Evolutionary conservation across 106 monocot species (phyloP).

Genomic region (Dactylorhiza incarnata): DNA sequence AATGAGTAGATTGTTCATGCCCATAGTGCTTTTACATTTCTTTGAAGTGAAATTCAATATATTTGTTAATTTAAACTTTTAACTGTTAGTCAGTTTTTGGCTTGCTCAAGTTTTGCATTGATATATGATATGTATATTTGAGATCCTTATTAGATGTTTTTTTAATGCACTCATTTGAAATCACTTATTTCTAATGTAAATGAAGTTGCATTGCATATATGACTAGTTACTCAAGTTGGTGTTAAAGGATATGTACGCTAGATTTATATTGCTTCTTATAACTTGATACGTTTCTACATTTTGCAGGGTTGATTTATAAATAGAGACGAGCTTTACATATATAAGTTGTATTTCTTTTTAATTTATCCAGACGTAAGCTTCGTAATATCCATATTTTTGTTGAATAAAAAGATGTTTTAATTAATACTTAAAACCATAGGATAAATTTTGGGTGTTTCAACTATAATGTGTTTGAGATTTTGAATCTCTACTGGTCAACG

Average conservation of each 20-base stretch:
- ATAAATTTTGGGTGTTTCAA: background rate
- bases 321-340: background rate
- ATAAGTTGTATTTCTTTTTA: background rate
- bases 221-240: background rate
- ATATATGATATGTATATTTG: background rate
- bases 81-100: background rate
- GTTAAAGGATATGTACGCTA: background rate
- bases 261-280: background rate
- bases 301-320: background rate
- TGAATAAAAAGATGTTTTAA: background rate
- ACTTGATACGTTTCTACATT: background rate
- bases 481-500: background rate
- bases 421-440: background rate
- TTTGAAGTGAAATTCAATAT: background rate
- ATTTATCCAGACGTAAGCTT: background rate
- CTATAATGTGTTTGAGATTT: background rate
- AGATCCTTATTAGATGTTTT: background rate
- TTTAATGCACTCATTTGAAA: background rate
- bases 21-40: background rate
- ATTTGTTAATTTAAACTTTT: slow-evolving; percentile 5
- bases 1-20: background rate
- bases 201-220: background rate
- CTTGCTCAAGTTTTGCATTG: background rate
- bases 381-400: background rate
- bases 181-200: background rate